Conservation (phyloP, 768 basidiomycete species). For the Leccinum boreale region DNA sequence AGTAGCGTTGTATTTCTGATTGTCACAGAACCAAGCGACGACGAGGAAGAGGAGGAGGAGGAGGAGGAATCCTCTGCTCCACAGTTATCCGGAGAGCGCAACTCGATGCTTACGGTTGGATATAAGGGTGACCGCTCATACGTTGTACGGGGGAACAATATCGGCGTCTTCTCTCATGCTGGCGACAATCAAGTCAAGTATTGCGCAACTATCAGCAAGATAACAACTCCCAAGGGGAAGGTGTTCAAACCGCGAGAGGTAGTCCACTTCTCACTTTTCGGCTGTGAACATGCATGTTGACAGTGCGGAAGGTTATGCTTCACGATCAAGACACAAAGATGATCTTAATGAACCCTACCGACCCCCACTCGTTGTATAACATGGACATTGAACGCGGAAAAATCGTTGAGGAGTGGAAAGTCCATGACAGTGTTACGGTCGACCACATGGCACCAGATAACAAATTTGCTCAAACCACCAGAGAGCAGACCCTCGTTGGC, state of each 20-base stretch:
- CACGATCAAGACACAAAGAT: slow-evolving; percentile 96
- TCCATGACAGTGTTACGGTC: slow-evolving; percentile 86
- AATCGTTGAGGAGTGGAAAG: slow-evolving; percentile 98
- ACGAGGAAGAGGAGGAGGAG: slow-evolving; percentile 29
- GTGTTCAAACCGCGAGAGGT: slow-evolving; percentile 86
- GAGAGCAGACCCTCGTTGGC: slow-evolving; percentile 90
- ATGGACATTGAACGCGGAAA: slow-evolving; percentile 95
- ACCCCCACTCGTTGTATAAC: slow-evolving; percentile 79
- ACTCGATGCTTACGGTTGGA: slow-evolving; percentile 89
- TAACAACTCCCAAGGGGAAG: slow-evolving; percentile 77
- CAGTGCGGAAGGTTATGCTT: slow-evolving; percentile 73
- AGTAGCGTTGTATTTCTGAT: slow-evolving; percentile 1
- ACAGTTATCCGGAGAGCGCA: slow-evolving; percentile 58
- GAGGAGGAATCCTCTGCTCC: slow-evolving; percentile 36
- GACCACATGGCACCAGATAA: slow-evolving; percentile 88
- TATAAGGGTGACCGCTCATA: slow-evolving; percentile 95
- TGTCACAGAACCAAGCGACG: slow-evolving; percentile 46
- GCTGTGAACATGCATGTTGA: slow-evolving; percentile 5
- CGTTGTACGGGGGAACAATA: slow-evolving; percentile 87
- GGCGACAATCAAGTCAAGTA: slow-evolving; percentile 74
- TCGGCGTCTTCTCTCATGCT: slow-evolving; percentile 83
- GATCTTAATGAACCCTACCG: slow-evolving; percentile 82
- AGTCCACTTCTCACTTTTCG: slow-evolving; percentile 16
- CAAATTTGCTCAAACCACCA: slow-evolving; percentile 93
- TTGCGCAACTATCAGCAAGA: slow-evolving; percentile 80